Base-by-base conservation (phyloP, 2,329 filamentous ascomycete species). In the Xylogone sp. region DNA sequence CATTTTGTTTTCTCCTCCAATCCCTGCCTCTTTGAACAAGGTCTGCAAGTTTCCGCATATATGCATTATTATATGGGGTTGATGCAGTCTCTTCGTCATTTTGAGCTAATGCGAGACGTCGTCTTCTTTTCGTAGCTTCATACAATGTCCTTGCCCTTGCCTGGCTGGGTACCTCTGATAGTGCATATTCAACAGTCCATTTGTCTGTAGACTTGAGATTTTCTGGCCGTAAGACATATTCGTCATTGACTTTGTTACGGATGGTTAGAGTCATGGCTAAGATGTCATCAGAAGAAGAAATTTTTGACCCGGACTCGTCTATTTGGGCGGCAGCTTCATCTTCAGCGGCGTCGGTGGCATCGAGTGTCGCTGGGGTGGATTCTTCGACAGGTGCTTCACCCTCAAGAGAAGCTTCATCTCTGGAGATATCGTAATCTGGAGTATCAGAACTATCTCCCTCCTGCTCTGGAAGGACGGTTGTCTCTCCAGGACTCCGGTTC, bases 121-220 rank as follows among this genome's bases (percentile, higher is more conserved):
- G 79, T 16, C 87, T 76, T 3, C 61, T 67, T 64, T 83, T 81
- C 52, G 82, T 73, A 47, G 75, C 71, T 1, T 63, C 42, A 65
- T 90, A 90, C 21, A 87, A 66, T 0, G 51, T 68, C 53, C 67
- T 68, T 1, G 79, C 81, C 20, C 52, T 49, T 20, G 53, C 70
- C 0, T 65, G 56, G 2, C 68, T 56, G 0, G 68, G 48, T 2
- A 91, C 72, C 57, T 92, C 87, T 44, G 79, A 77, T 45, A 97
- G 71, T 31, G 84, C 77, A 68, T 96, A 97, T 60, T 94, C 83
- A n/a, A 97, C 73, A 0, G 71, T 67, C 92, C 92, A 97, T 7
- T 71, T 62, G 57, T 83, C 77, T 0, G 61, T 19, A 13, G 61
- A 27, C 0, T 48, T 67, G 44, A 86, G 65, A 0, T 74, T 59